Conservation (phyloP, 257 asterid species). For the Solanum ossicruentum region DNA sequence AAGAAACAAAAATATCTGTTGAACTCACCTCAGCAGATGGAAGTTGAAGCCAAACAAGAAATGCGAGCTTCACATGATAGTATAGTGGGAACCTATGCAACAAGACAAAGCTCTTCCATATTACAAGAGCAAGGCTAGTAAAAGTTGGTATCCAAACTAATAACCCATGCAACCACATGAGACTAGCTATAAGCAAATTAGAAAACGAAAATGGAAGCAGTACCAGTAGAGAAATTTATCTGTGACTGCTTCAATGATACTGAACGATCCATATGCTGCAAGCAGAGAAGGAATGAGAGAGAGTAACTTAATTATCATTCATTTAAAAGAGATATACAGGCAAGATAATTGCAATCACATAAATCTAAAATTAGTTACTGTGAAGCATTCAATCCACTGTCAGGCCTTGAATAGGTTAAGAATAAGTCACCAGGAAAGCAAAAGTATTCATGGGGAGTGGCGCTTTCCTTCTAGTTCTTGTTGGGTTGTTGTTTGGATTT, state of each 20-base stretch:
- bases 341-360: neutral
- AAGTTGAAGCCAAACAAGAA: conserved; percentile 98
- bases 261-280: conserved; percentile 97
- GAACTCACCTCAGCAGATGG: conserved; percentile 69
- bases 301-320: neutral
- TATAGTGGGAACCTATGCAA: conserved; percentile 72
- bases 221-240: conserved; percentile 84
- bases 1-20: neutral
- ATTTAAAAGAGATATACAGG: neutral
- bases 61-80: conserved; percentile 86
- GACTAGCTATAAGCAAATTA: neutral
- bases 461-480: neutral
- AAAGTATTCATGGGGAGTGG: neutral
- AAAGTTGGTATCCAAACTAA: neutral
- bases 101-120: conserved; percentile 6
- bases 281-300: conserved; percentile 4
- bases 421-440: neutral
- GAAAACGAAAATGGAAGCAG: neutral
- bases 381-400: neutral
- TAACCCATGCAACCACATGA: neutral
- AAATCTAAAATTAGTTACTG: neutral
- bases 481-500: too few relatives aligned
- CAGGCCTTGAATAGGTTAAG: neutral
- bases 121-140: neutral
- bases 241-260: conserved; percentile 61